phyloP scores from a whole-genome alignment of 768 basidiomycete species.

The Tulasnella sp. region DNA sequence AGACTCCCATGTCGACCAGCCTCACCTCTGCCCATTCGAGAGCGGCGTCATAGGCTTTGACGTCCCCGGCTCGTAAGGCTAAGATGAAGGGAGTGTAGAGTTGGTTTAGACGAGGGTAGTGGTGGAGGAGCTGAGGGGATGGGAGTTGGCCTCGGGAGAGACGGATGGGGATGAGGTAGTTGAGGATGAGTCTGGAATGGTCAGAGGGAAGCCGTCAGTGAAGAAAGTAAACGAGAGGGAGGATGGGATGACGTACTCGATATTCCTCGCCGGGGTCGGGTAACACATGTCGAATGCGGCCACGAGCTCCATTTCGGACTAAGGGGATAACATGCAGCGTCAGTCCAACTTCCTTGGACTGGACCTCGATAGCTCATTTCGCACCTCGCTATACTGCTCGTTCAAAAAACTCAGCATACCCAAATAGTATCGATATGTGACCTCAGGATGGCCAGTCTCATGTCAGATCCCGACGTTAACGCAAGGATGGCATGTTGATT shows the following conservation, averaged over 20 bases:
- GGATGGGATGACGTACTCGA: conserved; percentile 51
- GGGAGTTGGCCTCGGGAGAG: conserved; percentile 83
- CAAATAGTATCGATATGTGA: conserved; percentile 88
- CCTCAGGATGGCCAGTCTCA: conserved; percentile 34
- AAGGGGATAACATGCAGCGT: not conserved
- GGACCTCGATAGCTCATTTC: not conserved
- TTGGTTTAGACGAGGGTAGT: conserved; percentile 59
- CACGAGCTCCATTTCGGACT: conserved; percentile 81
- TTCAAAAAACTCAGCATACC: conserved; percentile 91
- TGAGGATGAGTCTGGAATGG: conserved; percentile 64
- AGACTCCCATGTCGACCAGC: conserved; percentile 78
- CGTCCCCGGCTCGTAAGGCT: conserved; percentile 67
- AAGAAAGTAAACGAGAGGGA: not conserved
- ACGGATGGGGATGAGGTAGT: conserved; percentile 81
- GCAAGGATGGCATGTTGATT: too few relatives aligned
- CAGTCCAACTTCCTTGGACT: too few relatives aligned
- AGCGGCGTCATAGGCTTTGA: conserved; percentile 68
- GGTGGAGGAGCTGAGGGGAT: conserved; percentile 51
- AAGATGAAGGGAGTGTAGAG: conserved; percentile 71
- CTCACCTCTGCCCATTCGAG: conserved; percentile 51
- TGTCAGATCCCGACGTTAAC: conserved; percentile 18
- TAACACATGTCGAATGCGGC: conserved; percentile 83
- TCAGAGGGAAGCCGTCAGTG: not conserved
- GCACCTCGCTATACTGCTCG: conserved; percentile 77
- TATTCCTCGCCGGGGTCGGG: conserved; percentile 54